A percentile compares a stretch with the other conserved stretches of the same genome.
These are phyloP conservation scores for Comarum palustre DNA, from an alignment of 306 rosid species.

Conservation along the genomic window DNA sequence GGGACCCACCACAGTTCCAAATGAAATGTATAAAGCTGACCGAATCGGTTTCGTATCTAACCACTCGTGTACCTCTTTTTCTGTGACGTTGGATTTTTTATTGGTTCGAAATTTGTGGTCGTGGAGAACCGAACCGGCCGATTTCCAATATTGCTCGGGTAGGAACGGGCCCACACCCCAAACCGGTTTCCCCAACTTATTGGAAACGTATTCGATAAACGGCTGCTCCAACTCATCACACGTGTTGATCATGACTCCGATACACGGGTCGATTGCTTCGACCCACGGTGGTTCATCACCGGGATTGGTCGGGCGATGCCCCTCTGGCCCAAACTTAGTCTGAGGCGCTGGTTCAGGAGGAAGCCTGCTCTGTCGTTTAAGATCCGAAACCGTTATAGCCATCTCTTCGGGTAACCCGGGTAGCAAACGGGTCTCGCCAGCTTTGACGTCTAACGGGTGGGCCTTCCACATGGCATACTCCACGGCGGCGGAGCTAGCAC, in stretches of 20 bases:
- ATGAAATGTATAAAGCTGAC: constrained; percentile 47
- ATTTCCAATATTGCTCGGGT: constrained; percentile 56
- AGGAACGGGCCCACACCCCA: constrained; percentile 78
- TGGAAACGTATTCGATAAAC: constrained; percentile 36
- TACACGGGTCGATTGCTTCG: constrained; percentile 13
- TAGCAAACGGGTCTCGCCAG: constrained; percentile 39
- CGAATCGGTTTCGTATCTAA: constrained; percentile 46
- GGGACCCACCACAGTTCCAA: constrained; percentile 55
- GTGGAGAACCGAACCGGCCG: constrained; percentile 32
- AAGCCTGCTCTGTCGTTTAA: constrained; percentile 25
- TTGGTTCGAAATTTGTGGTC: constrained; percentile 41
- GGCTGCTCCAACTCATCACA: constrained; percentile 62
- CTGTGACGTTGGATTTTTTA: constrained; percentile 32
- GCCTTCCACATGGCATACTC: constrained; percentile 54
- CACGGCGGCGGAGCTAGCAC: constrained; percentile 50
- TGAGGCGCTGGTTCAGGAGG: neutral
- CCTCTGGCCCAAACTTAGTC: neutral
- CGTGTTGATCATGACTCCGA: constrained; percentile 58
- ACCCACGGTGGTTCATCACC: constrained; percentile 45
- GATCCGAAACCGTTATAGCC: constrained; percentile 38
- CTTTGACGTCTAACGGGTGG: constrained; percentile 32
- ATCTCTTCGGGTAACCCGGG: constrained; percentile 54
- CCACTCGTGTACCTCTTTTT: constrained; percentile 54
- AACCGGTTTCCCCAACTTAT: constrained; percentile 38
- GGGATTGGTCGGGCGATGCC: neutral